Conservation (phyloP, 129 eudicot genomes). For the Flaveria bidentis region DNA sequence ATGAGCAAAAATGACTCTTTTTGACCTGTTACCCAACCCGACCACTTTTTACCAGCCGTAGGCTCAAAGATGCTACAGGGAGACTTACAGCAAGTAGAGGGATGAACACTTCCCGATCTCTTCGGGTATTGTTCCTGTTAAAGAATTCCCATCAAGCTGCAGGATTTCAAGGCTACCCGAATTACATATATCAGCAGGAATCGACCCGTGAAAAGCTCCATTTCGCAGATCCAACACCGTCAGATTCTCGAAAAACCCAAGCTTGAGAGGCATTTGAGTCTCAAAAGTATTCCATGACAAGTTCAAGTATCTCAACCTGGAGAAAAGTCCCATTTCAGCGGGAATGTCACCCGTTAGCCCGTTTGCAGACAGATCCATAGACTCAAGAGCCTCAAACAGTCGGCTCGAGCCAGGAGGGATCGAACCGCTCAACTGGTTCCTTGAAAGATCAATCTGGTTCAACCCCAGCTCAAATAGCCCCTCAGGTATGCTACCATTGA, state of each 20-base stretch:
- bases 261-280: constrained; percentile 73
- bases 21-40: constrained; percentile 9
- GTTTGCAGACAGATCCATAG: constrained; percentile 79
- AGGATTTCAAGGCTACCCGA: constrained; percentile 75
- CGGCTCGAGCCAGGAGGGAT: constrained; percentile 64
- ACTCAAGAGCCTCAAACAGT: constrained; percentile 55
- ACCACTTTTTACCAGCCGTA: not conserved
- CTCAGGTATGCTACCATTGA: constrained; percentile 73
- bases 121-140: constrained; percentile 72
- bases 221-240: constrained; percentile 76
- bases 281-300: constrained; percentile 80
- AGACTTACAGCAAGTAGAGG: constrained; percentile 86
- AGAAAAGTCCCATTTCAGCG: constrained; percentile 74
- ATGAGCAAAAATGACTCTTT: not conserved
- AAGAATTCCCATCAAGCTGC: constrained; percentile 81
- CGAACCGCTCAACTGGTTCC: constrained; percentile 60
- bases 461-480: constrained; percentile 67
- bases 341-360: constrained; percentile 72
- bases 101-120: constrained; percentile 89
- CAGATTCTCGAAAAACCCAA: constrained; percentile 73
- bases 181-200: constrained; percentile 81
- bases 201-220: constrained; percentile 55
- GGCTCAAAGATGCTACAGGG: not conserved
- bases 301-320: constrained; percentile 74
- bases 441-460: constrained; percentile 66